Percentiles rank a stretch among this genome's conserved stretches.
phyloP scores from a whole-genome alignment of 2,329 filamentous ascomycete species.

The Scedosporium apiospermum region DNA sequence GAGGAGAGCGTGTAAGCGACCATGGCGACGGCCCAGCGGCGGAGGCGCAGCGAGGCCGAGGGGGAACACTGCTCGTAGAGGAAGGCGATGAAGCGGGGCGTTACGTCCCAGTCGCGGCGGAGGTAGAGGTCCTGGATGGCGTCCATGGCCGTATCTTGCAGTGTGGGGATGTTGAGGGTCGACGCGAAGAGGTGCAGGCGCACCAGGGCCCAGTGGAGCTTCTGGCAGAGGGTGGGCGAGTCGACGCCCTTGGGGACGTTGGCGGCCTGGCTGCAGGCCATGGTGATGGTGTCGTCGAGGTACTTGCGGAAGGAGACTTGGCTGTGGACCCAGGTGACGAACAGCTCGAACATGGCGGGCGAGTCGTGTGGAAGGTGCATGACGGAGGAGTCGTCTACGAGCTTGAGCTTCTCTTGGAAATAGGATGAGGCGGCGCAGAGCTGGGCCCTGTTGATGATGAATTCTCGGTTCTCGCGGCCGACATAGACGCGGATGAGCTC shows the following conservation, averaged over 20 bases:
- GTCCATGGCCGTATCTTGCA: constrained; percentile 50
- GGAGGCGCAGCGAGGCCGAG: constrained; percentile 38
- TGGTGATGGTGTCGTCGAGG: constrained; percentile 29
- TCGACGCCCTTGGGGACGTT: constrained; percentile 8
- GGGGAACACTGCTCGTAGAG: constrained; percentile 45
- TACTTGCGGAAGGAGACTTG: constrained; percentile 29
- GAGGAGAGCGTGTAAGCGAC: constrained; percentile 43
- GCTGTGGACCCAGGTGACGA: constrained; percentile 42
- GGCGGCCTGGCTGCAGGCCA: constrained; percentile 11
- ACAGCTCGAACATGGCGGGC: constrained; percentile 42
- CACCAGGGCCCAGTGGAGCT: constrained; percentile 46
- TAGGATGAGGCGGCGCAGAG: constrained; percentile 37
- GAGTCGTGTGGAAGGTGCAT: constrained; percentile 36
- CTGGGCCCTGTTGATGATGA: constrained; percentile 32
- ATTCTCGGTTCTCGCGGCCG: constrained; percentile 30
- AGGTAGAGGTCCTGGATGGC: constrained; percentile 50
- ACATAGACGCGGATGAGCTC: constrained; percentile 28
- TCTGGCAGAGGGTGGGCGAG: constrained; percentile 20
- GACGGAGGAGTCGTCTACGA: constrained; percentile 27
- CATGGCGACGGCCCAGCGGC: constrained; percentile 52
- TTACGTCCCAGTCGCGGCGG: constrained; percentile 48
- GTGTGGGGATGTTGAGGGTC: constrained; percentile 34
- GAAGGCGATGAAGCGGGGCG: constrained; percentile 38
- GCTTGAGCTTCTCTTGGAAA: constrained; percentile 36
- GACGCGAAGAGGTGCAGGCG: constrained; percentile 49